Evolutionary conservation across 2,329 filamentous ascomycete species (phyloP).

Genomic region (Grosmannia clavigera): DNA sequence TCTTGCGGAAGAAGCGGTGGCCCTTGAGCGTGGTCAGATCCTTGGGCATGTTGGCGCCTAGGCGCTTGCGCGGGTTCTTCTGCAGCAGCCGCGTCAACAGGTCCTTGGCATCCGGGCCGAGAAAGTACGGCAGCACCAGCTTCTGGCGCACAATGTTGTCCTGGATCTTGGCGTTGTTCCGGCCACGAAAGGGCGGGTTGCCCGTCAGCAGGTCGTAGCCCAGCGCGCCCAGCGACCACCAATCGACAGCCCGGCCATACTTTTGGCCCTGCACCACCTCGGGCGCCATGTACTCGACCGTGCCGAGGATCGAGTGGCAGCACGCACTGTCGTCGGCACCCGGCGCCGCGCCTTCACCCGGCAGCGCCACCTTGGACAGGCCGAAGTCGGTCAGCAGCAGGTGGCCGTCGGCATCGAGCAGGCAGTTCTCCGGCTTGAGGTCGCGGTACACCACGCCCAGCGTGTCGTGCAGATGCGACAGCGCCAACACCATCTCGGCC

Average conservation of each 20-base stretch:
- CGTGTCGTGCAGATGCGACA: slow-evolving; percentile 84
- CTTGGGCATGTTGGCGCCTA: slow-evolving; percentile 80
- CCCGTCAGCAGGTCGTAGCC: slow-evolving; percentile 90
- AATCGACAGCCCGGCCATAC: slow-evolving; percentile 92
- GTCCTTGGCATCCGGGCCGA: slow-evolving; percentile 87
- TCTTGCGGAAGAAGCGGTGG: slow-evolving; percentile 93
- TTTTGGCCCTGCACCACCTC: slow-evolving; percentile 80
- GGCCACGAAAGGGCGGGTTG: slow-evolving; percentile 76
- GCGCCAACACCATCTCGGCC: slow-evolving; percentile 91
- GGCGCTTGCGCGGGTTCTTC: slow-evolving; percentile 83
- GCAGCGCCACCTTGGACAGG: slow-evolving; percentile 79
- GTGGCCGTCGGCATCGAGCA: slow-evolving; percentile 83
- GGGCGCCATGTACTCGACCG: slow-evolving; percentile 97
- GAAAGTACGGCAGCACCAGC: slow-evolving; percentile 75
- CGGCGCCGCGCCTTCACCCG: slow-evolving; percentile 32
- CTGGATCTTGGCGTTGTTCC: slow-evolving; percentile 89
- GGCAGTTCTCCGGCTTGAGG: slow-evolving; percentile 94
- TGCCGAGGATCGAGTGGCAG: slow-evolving; percentile 88
- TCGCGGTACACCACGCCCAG: slow-evolving; percentile 94
- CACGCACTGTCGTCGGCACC: slow-evolving; percentile 33
- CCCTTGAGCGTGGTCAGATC: slow-evolving; percentile 77
- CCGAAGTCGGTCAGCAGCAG: slow-evolving; percentile 94
- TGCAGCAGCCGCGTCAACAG: slow-evolving; percentile 77
- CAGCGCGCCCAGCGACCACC: slow-evolving; percentile 94
- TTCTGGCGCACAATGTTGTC: slow-evolving; percentile 95